Base-by-base conservation (phyloP, 2,329 filamentous ascomycete species). In the Aspergillus ochraceoroseus region DNA sequence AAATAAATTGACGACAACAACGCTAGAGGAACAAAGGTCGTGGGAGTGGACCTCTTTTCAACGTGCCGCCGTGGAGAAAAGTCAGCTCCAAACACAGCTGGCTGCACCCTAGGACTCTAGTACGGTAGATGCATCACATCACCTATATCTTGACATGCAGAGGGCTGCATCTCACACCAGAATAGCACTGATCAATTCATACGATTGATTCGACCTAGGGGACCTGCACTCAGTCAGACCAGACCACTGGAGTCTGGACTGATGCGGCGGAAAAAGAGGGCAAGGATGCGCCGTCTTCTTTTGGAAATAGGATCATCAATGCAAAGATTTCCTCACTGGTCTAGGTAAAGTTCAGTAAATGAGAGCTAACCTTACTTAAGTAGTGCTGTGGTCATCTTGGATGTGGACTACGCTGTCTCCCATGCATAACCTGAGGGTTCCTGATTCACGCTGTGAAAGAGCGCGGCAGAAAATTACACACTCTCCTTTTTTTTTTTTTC, bases 101-200 rank as follows among this genome's bases (percentile, higher is more conserved):
- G 37, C 28, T 42, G 41, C 40, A 38, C 41, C 44, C 43, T 38
- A 50, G 44, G 35, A 44, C 40, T 49, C 44, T 45, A 49, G 49
- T 38, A 52, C 44, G 49, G 45, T 52, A 50, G 53, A 60, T 52
- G 51, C 49, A 57, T 61, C 58, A 61, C 55, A 58, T 61, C 52
- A 46, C 48, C 52, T 47, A 44, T 41, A 40, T 46, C 43, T 47
- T 52, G 45, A 49, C 49, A 49, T 51, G 48, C 54, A 56, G 50
- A 41, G 31, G 29, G 37, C 33, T 39, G 49, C 47, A 40, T 40
- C 26, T 38, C 38, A 34, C 44, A 38, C 38, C 31, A 36, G 32
- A 42, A 32, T 39, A 19, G 18, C 40, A 37, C 29, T 28, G 20
- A 35, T 41, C 41, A 38, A 47, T 45, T 43, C 34, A 44, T 19